Percentiles rank a stretch among this genome's conserved stretches.
Evolutionary conservation across 345 rosid genomes (phyloP).

Genomic region (Populus pruinosa): DNA sequence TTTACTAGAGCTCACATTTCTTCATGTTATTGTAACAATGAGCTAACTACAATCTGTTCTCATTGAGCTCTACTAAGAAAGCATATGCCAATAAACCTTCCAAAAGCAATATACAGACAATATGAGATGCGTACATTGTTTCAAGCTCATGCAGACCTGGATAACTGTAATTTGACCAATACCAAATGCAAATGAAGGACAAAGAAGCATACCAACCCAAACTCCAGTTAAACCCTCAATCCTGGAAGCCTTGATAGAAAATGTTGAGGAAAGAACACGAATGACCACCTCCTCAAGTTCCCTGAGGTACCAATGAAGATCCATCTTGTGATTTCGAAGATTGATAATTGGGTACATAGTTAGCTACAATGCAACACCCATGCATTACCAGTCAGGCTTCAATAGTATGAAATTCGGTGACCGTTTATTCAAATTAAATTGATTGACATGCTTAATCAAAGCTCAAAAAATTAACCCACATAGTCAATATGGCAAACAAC

Average conservation of each 20-base stretch:
- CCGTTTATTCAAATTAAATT: too few species aligned
- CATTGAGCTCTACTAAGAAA: too few species aligned
- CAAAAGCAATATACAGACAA: too few species aligned
- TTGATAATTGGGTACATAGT: conserved; percentile 86
- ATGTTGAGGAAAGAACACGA: conserved; percentile 62
- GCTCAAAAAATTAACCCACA: not conserved
- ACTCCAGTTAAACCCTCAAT: conserved; percentile 79
- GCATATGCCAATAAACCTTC: too few species aligned
- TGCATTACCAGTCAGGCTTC: conserved; percentile 16
- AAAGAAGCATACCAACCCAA: conserved; percentile 61
- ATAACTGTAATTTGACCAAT: not conserved
- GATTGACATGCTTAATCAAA: not conserved
- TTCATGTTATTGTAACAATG: too few species aligned
- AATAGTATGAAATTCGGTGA: not conserved
- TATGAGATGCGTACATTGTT: not conserved
- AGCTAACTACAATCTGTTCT: too few species aligned
- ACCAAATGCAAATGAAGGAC: not conserved
- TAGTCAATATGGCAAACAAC: not conserved
- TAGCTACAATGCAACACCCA: conserved; percentile 44
- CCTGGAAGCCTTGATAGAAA: conserved; percentile 70
- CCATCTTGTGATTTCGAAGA: conserved; percentile 87
- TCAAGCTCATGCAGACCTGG: not conserved
- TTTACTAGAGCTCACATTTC: too few species aligned
- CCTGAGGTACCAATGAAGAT: conserved; percentile 94
- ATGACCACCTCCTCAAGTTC: conserved; percentile 79